These are phyloP conservation scores for Thelonectria rubi DNA, from an alignment of 2,329 filamentous ascomycete genomes.

Conservation along the genomic window DNA sequence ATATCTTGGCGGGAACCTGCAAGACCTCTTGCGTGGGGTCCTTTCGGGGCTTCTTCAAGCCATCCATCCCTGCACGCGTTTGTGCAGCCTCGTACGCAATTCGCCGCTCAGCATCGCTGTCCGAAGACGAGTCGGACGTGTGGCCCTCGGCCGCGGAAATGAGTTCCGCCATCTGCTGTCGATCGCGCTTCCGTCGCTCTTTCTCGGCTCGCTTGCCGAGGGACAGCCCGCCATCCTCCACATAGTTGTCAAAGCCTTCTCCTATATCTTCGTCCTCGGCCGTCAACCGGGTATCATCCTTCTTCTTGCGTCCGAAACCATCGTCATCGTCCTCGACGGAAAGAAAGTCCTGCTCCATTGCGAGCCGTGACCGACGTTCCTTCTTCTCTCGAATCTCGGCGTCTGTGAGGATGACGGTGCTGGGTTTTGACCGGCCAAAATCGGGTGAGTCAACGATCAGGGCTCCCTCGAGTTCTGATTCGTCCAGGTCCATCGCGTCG, in stretches of 20 bases:
- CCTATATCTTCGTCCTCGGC: slow-evolving; percentile 91
- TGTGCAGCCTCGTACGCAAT: slow-evolving; percentile 90
- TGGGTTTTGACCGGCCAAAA: slow-evolving; percentile 43
- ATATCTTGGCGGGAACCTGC: slow-evolving; percentile 76
- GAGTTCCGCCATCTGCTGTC: slow-evolving; percentile 82
- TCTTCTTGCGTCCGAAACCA: slow-evolving; percentile 58
- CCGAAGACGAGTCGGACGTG: slow-evolving; percentile 70
- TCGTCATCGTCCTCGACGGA: slow-evolving; percentile 70
- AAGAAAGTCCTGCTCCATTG: slow-evolving; percentile 73
- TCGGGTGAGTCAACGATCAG: slow-evolving; percentile 66
- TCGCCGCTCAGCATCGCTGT: slow-evolving; percentile 74
- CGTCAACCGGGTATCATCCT: slow-evolving; percentile 77
- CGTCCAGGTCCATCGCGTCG: slow-evolving; percentile 64
- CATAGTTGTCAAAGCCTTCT: slow-evolving; percentile 92
- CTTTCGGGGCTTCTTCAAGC: slow-evolving; percentile 59
- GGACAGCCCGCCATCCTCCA: slow-evolving; percentile 82
- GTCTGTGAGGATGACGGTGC: slow-evolving; percentile 75
- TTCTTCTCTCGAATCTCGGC: slow-evolving; percentile 92
- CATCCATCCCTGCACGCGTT: slow-evolving; percentile 86
- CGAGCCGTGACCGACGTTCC: slow-evolving; percentile 82
- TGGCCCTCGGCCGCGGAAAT: slow-evolving; percentile 81
- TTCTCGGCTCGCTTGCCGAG: slow-evolving; percentile 82
- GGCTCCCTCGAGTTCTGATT: slow-evolving; percentile 69
- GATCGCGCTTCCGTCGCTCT: slow-evolving; percentile 71
- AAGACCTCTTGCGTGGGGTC: slow-evolving; percentile 51